Conservation (phyloP, 164 flowering plant genomes). For the Cinnamomum micranthum region DNA sequence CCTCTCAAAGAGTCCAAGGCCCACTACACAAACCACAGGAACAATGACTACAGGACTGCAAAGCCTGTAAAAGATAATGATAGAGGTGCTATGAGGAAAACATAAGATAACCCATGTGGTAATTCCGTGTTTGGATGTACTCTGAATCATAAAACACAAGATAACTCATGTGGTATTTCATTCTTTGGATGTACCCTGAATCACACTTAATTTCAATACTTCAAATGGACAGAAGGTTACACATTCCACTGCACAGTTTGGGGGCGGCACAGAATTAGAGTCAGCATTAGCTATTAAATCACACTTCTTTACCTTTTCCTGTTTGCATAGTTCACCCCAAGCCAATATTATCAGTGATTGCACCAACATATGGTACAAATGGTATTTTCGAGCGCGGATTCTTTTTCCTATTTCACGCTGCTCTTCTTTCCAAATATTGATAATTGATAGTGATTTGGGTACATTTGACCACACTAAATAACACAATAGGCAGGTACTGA, state of each 20-base stretch:
- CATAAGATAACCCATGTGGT: neutral
- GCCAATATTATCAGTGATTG: too few relatives aligned
- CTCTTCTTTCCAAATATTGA: neutral
- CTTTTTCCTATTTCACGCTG: too few relatives aligned
- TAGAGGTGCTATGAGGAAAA: neutral
- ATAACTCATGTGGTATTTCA: neutral
- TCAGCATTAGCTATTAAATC: too few relatives aligned
- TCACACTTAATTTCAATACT: neutral
- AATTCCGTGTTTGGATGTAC: neutral
- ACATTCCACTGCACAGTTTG: too few relatives aligned
- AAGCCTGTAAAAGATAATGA: slow-evolving; percentile 36
- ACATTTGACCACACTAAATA: neutral
- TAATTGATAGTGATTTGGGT: neutral
- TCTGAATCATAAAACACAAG: neutral
- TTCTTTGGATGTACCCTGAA: neutral
- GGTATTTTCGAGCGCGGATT: too few relatives aligned
- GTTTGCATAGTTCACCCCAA: too few relatives aligned
- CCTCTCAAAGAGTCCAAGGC: slow-evolving; percentile 80
- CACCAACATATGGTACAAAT: too few relatives aligned
- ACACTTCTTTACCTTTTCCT: too few relatives aligned
- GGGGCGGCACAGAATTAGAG: neutral
- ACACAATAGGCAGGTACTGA: neutral
- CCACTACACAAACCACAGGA: slow-evolving; percentile 78
- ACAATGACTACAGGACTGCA: slow-evolving; percentile 71
- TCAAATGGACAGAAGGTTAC: neutral